Evolutionary conservation across 805 yeast genomes (phyloP).

Genomic region (Pichia eremophila): DNA sequence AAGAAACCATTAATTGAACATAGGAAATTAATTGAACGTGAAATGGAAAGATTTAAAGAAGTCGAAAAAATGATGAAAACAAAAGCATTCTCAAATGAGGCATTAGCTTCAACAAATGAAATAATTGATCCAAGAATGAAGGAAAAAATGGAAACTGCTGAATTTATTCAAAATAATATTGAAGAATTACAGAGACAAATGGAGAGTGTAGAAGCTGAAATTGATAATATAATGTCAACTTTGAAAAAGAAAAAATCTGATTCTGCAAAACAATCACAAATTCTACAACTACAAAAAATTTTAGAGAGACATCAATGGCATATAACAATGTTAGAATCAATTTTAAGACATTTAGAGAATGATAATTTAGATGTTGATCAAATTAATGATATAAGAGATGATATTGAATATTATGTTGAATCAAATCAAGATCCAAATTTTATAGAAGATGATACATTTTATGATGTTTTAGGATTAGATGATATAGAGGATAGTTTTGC

Average conservation of each 20-base stretch:
- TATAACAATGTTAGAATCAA: slow-evolving; percentile 64
- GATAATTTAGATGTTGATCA: slow-evolving; percentile 72
- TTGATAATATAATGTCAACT: slow-evolving; percentile 42
- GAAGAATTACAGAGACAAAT: slow-evolving; percentile 77
- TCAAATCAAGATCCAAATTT: slow-evolving; percentile 89
- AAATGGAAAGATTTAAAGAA: slow-evolving; percentile 94
- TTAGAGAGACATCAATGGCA: slow-evolving; percentile 75
- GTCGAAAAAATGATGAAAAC: slow-evolving; percentile 90
- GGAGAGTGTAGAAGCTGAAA: slow-evolving; percentile 68
- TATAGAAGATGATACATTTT: slow-evolving; percentile 86
- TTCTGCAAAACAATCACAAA: slow-evolving; percentile 41
- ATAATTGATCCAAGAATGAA: slow-evolving; percentile 70
- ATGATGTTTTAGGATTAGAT: slow-evolving; percentile 73
- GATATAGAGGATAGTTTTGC: slow-evolving; percentile 30
- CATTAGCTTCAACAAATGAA: slow-evolving; percentile 51
- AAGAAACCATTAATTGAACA: slow-evolving; percentile 75
- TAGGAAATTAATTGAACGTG: slow-evolving; percentile 55
- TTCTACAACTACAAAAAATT: slow-evolving; percentile 53
- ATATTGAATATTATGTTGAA: slow-evolving; percentile 86
- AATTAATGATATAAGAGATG: slow-evolving; percentile 73
- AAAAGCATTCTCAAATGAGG: slow-evolving; percentile 90
- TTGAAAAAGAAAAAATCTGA: slow-evolving; percentile 51
- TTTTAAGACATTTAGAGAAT: slow-evolving; percentile 68
- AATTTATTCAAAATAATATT: slow-evolving; percentile 59
- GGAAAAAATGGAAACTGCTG: slow-evolving; percentile 64